Evolutionary conservation across 2,329 filamentous ascomycete species (phyloP).

Genomic region (Metarhizium rileyi): DNA sequence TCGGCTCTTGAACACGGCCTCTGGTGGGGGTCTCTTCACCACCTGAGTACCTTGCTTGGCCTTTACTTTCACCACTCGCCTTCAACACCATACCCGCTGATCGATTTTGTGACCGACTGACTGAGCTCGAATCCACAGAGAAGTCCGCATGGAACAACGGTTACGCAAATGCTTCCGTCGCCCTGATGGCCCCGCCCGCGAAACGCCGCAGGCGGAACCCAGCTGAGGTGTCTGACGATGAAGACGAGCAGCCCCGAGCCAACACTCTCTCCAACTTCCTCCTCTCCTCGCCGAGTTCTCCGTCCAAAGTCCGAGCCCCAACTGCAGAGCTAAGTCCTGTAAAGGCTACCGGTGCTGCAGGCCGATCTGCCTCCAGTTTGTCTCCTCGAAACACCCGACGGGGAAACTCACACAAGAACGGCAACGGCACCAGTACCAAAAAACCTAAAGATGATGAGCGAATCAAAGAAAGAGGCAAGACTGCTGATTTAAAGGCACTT

Average conservation of each 20-base stretch:
- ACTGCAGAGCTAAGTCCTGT: constrained; percentile 32
- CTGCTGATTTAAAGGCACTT: constrained; percentile 46
- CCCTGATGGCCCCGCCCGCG: constrained; percentile 46
- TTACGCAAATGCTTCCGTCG: constrained; percentile 18
- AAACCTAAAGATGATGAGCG: constrained; percentile 31
- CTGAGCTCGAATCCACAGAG: not conserved
- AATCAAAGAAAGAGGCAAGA: constrained; percentile 40
- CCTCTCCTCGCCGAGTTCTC: constrained; percentile 39
- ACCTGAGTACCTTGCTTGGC: constrained; percentile 4
- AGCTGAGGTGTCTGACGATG: constrained; percentile 39
- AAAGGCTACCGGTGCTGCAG: constrained; percentile 18
- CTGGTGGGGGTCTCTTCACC: too few species aligned
- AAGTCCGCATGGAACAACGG: constrained; percentile 13
- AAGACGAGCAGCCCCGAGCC: constrained; percentile 32
- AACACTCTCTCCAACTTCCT: constrained; percentile 45
- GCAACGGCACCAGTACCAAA: constrained; percentile 24
- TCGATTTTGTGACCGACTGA: not conserved
- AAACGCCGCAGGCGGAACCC: constrained; percentile 51
- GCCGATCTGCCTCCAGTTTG: constrained; percentile 7
- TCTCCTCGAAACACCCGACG: constrained; percentile 14
- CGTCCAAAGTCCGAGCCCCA: constrained; percentile 21
- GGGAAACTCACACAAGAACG: constrained; percentile 13
- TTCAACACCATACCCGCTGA: not conserved
- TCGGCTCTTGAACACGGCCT: too few species aligned
- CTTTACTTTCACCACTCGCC: constrained; percentile 4